Evolutionary conservation across 352 stramenopile genomes (phyloP), one percentile per base, ranked within the genome.

Genomic region (Elongisporangium undulatum): DNA sequence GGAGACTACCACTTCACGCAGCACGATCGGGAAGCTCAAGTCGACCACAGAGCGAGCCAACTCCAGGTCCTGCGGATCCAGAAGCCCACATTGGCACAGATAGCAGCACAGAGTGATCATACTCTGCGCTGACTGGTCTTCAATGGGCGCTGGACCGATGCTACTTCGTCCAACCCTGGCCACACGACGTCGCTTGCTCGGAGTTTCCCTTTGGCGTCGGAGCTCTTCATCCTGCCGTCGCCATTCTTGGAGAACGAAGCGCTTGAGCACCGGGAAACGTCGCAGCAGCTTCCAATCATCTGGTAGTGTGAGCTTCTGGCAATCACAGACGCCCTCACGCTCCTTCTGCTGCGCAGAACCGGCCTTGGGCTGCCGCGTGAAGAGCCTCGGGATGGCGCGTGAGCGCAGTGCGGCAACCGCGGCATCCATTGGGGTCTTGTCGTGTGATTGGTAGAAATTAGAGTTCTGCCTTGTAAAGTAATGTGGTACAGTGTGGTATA

Each of bases 231-330:
- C 56, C 66, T 64, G 17, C 10, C 20, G 1, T 9, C 53, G 45
- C 55, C 75, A 86, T 24, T 71, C 58, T 9, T 29, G 41, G 52
- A 86, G 68, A 39, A 86, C 61, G 19, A 80, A 62, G 20, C 72
- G 74, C 60, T 77, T 81, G 45, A 86, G 74, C 55, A 86, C 76
- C 1, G 76, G 72, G 56, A 69, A 75, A 3, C 65, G 76, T 10
- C 17, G 59, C 56, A 84, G 49, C 49, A 69, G 49, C 0, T 62
- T 67, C 74, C 74, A 59, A 50, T 64, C 51, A 50, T 55, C 23
- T 20, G 53, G 24, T 59, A 60, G 39, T 16, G 53, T 41, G 54
- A 34, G 23, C 53, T 61, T 41, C 48, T 72, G 34, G 38, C 74
- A 82, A 29, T 85, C 75, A 49, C 75, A 85, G 23, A 85, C 61